Percentiles rank a stretch among this genome's conserved stretches.
Evolutionary conservation across 805 yeast genomes (phyloP).

Genomic region (Candida alai): DNA sequence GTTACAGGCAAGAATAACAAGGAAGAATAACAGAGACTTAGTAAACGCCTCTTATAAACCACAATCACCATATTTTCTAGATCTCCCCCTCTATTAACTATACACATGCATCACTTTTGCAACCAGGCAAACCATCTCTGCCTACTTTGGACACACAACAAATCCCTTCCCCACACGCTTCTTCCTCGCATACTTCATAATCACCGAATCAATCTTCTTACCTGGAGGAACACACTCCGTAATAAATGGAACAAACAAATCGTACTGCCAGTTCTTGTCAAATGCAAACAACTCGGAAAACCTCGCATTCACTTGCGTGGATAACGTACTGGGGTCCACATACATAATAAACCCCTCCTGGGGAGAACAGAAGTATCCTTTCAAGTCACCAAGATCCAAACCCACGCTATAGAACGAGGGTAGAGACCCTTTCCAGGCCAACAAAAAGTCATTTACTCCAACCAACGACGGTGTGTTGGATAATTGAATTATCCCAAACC

Average conservation of each 20-base stretch:
- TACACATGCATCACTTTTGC: too few species aligned
- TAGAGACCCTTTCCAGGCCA: conserved; percentile 58
- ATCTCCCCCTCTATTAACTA: too few species aligned
- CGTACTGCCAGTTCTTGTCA: conserved; percentile 34
- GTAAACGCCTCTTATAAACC: too few species aligned
- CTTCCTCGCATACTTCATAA: conserved; percentile 36
- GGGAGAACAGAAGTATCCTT: conserved; percentile 55
- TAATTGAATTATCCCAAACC: conserved; percentile 63
- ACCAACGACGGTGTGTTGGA: conserved; percentile 16
- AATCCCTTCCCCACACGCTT: conserved; percentile 30
- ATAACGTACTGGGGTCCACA: conserved; percentile 47
- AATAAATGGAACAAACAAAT: conserved; percentile 36
- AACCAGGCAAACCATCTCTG: too few species aligned
- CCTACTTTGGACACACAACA: conserved; percentile 24
- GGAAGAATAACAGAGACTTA: too few species aligned
- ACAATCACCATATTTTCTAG: too few species aligned
- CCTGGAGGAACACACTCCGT: conserved; percentile 27
- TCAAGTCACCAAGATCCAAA: conserved; percentile 49
- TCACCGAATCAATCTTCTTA: conserved; percentile 34
- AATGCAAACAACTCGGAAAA: conserved; percentile 31
- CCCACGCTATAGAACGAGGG: conserved; percentile 63
- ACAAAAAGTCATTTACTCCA: conserved; percentile 50
- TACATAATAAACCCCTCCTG: conserved; percentile 44
- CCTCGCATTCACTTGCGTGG: conserved; percentile 28
- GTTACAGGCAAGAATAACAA: too few species aligned